phyloP scores from a whole-genome alignment of 1,284 basidiomycete genomes.

The Trichosporon sp. region DNA sequence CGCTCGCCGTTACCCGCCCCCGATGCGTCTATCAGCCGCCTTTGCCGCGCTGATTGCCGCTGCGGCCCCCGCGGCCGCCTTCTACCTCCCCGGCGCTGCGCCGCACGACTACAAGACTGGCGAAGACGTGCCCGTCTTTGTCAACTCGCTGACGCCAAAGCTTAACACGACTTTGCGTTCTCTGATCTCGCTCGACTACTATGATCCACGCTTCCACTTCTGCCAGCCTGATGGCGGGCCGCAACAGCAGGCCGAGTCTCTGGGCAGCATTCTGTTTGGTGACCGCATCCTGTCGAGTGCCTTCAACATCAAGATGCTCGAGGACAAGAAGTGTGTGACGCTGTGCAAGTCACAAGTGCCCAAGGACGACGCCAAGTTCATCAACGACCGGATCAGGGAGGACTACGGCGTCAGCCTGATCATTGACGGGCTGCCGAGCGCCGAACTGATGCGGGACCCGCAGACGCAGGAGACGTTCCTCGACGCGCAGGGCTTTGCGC shows the following conservation, averaged over 20 bases:
- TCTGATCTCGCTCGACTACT: constrained; percentile 39
- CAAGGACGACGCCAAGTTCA: constrained; percentile 73
- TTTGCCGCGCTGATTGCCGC: constrained; percentile 13
- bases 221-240: constrained; percentile 74
- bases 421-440: constrained; percentile 86
- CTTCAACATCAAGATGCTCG: constrained; percentile 56
- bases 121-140: constrained; percentile 64
- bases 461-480: constrained; percentile 77
- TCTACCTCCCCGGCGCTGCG: constrained; percentile 68
- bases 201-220: constrained; percentile 64
- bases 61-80: constrained; percentile 49
- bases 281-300: constrained; percentile 91
- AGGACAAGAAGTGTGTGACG: constrained; percentile 61
- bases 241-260: constrained; percentile 72
- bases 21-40: constrained; percentile 5
- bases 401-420: constrained; percentile 95
- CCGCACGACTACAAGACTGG: constrained; percentile 67
- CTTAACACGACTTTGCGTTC: constrained; percentile 68
- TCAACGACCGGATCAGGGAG: constrained; percentile 82
- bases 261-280: constrained; percentile 91
- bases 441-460: constrained; percentile 78
- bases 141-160: constrained; percentile 84
- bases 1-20: neutral
- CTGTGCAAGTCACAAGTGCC: constrained; percentile 66
- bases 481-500: constrained; percentile 61